Evolutionary conservation across 2,329 filamentous ascomycete species (phyloP).

Genomic region (Cyclaneusma minus): DNA sequence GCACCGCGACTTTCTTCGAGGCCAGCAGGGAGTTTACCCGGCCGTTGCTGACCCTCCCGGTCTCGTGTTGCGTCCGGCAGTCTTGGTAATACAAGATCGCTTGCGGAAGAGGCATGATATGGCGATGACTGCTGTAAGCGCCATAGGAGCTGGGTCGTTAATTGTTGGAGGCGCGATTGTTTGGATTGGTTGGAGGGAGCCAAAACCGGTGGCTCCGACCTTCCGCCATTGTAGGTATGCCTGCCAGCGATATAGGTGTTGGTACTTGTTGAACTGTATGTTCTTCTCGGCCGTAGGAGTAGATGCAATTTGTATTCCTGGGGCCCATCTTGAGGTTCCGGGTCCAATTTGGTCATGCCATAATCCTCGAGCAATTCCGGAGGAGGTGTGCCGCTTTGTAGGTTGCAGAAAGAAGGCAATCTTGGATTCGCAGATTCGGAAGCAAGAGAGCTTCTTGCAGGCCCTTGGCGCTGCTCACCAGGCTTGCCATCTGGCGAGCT

Average conservation of each 20-base stretch:
- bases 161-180: constrained; percentile 71
- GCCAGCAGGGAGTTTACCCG: constrained; percentile 52
- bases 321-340: constrained; percentile 86
- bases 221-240: constrained; percentile 9
- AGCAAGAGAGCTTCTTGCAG: too few species aligned
- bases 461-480: too few species aligned
- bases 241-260: constrained; percentile 26
- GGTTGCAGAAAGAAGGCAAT: constrained; percentile 21
- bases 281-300: constrained; percentile 61
- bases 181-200: constrained; percentile 43
- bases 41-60: constrained; percentile 28
- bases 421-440: constrained; percentile 16
- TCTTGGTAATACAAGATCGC: constrained; percentile 58
- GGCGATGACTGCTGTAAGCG: constrained; percentile 87
- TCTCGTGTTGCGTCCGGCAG: constrained; percentile 49
- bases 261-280: constrained; percentile 59
- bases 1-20: constrained; percentile 88
- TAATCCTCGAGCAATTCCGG: constrained; percentile 39
- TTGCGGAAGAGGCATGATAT: constrained; percentile 68
- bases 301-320: constrained; percentile 96
- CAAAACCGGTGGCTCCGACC: constrained; percentile 7
- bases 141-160: constrained; percentile 93
- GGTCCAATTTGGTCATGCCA: constrained; percentile 60
- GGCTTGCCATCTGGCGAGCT: too few species aligned
- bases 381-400: constrained; percentile 13